Conservation (phyloP, 2,329 filamentous ascomycete species). For the Epichloe aotearoae region DNA sequence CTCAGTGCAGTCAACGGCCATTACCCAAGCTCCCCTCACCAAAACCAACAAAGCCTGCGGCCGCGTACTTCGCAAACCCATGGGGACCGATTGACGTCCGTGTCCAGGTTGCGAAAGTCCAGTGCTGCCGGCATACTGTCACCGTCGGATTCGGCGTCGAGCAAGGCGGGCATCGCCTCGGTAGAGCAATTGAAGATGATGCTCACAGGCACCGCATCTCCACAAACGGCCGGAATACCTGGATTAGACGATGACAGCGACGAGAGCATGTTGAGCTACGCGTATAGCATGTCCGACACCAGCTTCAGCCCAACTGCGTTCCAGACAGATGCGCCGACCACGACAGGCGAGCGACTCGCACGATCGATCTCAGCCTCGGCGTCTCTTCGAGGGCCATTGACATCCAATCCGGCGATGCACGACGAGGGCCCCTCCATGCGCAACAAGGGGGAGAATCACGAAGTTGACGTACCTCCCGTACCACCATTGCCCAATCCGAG, state of each 20-base stretch:
- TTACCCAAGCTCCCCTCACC: slow-evolving; percentile 31
- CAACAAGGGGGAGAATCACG: slow-evolving; percentile 9
- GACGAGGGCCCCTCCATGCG: slow-evolving; percentile 3
- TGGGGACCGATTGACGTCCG: slow-evolving; percentile 19
- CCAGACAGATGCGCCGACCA: slow-evolving; percentile 9
- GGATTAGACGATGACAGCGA: slow-evolving; percentile 39
- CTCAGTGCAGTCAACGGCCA: slow-evolving; percentile 29
- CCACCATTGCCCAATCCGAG: slow-evolving; percentile 36
- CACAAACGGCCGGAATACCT: slow-evolving; percentile 23
- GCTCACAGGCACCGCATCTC: slow-evolving; percentile 35
- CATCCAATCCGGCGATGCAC: slow-evolving; percentile 27
- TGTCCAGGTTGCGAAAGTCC: slow-evolving; percentile 36
- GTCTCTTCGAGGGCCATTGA: slow-evolving; percentile 25
- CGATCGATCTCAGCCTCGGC: slow-evolving; percentile 22
- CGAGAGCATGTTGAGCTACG: slow-evolving; percentile 61
- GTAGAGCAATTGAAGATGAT: slow-evolving; percentile 52
- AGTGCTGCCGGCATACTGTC: slow-evolving; percentile 41
- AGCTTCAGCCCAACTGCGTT: slow-evolving; percentile 38
- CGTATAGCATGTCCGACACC: slow-evolving; percentile 52
- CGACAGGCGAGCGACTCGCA: slow-evolving; percentile 16
- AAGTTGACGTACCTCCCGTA: slow-evolving; percentile 38
- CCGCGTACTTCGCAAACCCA: slow-evolving; percentile 32
- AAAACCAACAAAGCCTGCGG: slow-evolving; percentile 36
- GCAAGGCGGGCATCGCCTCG: slow-evolving; percentile 40
- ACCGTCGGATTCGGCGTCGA: slow-evolving; percentile 28